Conservation (phyloP, 2,329 filamentous ascomycete genomes). For the Delphinella strobiligena region DNA sequence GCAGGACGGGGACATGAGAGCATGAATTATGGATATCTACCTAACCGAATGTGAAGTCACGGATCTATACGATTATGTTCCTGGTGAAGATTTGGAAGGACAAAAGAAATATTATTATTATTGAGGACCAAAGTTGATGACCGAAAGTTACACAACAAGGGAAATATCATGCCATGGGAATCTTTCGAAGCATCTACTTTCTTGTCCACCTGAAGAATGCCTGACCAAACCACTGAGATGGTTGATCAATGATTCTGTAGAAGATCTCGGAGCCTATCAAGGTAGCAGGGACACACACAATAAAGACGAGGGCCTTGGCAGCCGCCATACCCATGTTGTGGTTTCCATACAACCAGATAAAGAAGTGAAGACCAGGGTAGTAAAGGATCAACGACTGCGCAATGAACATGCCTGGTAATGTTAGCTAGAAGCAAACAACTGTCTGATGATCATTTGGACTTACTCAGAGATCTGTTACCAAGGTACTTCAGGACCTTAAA, state of each 20-base stretch:
- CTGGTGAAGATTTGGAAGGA: too few relatives aligned
- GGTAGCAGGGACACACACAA: slow-evolving; percentile 12
- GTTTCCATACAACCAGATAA: slow-evolving; percentile 12
- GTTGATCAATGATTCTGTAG: slow-evolving; percentile 15
- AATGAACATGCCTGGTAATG: slow-evolving; percentile 15
- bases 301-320: slow-evolving; percentile 17
- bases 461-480: slow-evolving; percentile 33
- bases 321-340: slow-evolving; percentile 9
- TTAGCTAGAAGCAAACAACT: slow-evolving; percentile 1
- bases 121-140: too few relatives aligned
- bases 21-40: too few relatives aligned
- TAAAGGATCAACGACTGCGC: slow-evolving; percentile 18
- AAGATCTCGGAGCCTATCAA: slow-evolving; percentile 14
- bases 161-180: too few relatives aligned
- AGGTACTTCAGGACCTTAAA: slow-evolving; percentile 25
- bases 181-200: neutral
- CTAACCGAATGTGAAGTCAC: too few relatives aligned
- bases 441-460: slow-evolving; percentile 13
- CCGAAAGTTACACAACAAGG: too few relatives aligned
- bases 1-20: too few relatives aligned
- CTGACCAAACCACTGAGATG: slow-evolving; percentile 13
- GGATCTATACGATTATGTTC: too few relatives aligned
- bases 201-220: slow-evolving; percentile 5
- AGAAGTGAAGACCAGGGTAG: slow-evolving; percentile 19
- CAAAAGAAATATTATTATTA: too few relatives aligned